These are phyloP conservation scores for Kingdonia uniflora DNA, from an alignment of 164 flowering plant genomes.

Conservation along the genomic window DNA sequence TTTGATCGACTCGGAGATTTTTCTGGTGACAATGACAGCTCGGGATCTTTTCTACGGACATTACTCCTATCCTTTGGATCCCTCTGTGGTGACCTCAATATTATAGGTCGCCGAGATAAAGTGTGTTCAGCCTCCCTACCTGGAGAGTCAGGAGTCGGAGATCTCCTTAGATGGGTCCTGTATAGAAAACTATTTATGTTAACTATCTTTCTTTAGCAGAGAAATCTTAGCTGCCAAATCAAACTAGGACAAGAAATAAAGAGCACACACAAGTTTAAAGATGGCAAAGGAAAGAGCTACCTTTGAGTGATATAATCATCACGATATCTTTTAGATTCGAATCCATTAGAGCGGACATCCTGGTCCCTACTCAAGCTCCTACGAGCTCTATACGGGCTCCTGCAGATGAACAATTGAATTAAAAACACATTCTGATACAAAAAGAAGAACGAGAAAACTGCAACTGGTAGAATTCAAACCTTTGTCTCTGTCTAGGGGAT, in stretches of 20 bases:
- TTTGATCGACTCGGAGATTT: conserved; percentile 28
- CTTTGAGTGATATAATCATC: conserved; percentile 18
- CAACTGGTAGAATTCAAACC: conserved; percentile 20
- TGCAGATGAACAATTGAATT: conserved; percentile 4
- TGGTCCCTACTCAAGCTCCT: conserved; percentile 28
- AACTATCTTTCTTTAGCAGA: too few relatives aligned
- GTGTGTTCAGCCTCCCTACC: conserved; percentile 19
- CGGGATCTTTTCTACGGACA: conserved; percentile 12
- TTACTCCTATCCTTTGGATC: conserved; percentile 19
- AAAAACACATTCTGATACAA: background rate
- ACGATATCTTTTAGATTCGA: conserved; percentile 12
- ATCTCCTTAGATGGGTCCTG: conserved; percentile 26
- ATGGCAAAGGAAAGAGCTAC: conserved; percentile 6
- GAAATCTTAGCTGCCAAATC: too few relatives aligned
- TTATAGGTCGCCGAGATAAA: conserved; percentile 18
- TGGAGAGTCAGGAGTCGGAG: conserved; percentile 25
- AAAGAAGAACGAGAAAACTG: background rate
- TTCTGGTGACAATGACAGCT: conserved; percentile 24
- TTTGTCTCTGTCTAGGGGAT: conserved; percentile 30
- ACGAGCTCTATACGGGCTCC: conserved; percentile 22
- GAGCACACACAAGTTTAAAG: too few relatives aligned
- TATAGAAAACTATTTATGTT: background rate
- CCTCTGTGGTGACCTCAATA: conserved; percentile 47
- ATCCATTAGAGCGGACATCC: conserved; percentile 15
- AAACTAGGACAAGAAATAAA: too few relatives aligned